Base-by-base conservation (phyloP, 1,284 basidiomycete species). In the Rhodotorula glutinis region DNA sequence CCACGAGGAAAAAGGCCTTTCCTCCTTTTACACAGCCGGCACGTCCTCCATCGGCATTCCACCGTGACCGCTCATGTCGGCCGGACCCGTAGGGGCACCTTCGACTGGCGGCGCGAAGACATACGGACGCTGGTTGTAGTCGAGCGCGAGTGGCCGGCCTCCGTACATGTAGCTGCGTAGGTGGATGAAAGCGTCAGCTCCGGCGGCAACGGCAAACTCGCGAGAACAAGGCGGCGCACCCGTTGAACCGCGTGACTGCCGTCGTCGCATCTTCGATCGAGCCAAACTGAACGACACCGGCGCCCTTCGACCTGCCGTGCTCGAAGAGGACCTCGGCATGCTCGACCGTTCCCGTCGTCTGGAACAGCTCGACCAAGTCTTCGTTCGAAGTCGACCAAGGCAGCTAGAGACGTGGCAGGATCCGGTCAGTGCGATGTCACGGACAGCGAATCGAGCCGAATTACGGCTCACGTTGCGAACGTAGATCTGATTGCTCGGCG, bases 351-450 rank as follows among this genome's bases (percentile, higher is more conserved):
- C 95, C 95, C 2, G 93, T 96, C 41, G 95, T 98, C 82, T 97
- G 94, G 76, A 98, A 98, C 41, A 98, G 82, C 80, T 98, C 95
- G 30, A 98, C 94, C 40, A 98, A 82, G 78, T 98, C 95, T 77
- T 98, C 94, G 79, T 98, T 96, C n/a, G 93, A 91, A 44, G 95
- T 98, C 23, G 93, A 97, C 92, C 93, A 98, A 0, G 95, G 95
- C 25, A 98, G 82, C 92, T 97, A 74, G 21, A 53, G 3, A 44
- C 0, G 46, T 16, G 11, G 25, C 13, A 51, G 10, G 25, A 14
- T 7, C 14, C 10, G 3, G 49, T 51, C 19, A 17, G 11, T 21
- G 4, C 4, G 29, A 17, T 10, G n/a, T 29, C 40, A 54, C 9
- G 21, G n/a, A 27, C 11, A 1, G 9, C 13, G 23, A 21, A 21